Evolutionary conservation across 805 yeast species (phyloP).

Genomic region (Vanderwaltozyma yarrowii): DNA sequence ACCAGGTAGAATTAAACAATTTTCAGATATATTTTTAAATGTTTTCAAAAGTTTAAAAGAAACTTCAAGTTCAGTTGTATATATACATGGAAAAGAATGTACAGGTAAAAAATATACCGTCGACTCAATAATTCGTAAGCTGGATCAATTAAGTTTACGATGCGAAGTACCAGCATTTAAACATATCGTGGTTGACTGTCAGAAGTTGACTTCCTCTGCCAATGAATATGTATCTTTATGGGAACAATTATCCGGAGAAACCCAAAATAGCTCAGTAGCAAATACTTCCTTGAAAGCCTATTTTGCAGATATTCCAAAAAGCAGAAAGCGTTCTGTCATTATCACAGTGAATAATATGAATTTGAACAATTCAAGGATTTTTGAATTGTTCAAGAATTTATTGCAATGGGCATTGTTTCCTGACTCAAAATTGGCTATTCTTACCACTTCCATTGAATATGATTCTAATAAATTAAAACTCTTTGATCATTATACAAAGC

Average conservation of each 20-base stretch:
- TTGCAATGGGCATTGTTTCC: background rate
- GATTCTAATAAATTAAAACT: too few relatives aligned
- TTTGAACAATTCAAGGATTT: background rate
- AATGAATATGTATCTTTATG: slow-evolving; percentile 75
- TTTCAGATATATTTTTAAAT: background rate
- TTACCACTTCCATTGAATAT: background rate
- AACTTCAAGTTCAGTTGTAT: slow-evolving; percentile 29
- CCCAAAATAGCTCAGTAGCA: slow-evolving; percentile 51
- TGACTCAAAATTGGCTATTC: background rate
- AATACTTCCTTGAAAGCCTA: slow-evolving; percentile 55
- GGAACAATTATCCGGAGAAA: slow-evolving; percentile 55
- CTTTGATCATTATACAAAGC: too few relatives aligned
- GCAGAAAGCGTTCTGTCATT: slow-evolving; percentile 38
- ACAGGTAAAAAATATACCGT: slow-evolving; percentile 95
- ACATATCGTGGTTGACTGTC: slow-evolving; percentile 80
- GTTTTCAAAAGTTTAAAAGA: background rate
- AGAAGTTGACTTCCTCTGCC: slow-evolving; percentile 66
- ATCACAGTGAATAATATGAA: slow-evolving; percentile 52
- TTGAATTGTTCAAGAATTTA: background rate
- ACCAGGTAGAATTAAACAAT: background rate
- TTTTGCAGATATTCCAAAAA: slow-evolving; percentile 36
- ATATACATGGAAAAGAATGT: slow-evolving; percentile 94
- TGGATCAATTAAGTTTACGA: slow-evolving; percentile 35
- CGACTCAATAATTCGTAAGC: slow-evolving; percentile 67
- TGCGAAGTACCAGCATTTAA: slow-evolving; percentile 42